Percentiles rank a stretch among this genome's conserved stretches.
Evolutionary conservation across 345 rosid species (phyloP).

Genomic region (Arabis hirsuta): DNA sequence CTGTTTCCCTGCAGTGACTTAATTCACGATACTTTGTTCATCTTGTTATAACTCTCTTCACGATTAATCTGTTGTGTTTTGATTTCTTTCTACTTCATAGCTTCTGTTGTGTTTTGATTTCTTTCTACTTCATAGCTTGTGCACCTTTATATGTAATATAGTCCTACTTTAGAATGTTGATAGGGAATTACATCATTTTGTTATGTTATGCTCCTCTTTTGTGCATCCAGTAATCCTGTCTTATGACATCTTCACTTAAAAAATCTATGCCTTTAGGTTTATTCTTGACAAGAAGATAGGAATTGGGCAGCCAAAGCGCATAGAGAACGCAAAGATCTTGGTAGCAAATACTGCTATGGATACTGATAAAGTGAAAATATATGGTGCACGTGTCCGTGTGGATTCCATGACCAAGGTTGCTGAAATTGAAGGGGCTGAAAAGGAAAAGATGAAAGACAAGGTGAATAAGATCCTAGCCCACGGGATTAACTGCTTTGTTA

Average conservation of each 20-base stretch:
- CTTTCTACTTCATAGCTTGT: neutral
- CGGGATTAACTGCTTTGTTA: conserved; percentile 97
- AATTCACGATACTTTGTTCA: too few species aligned
- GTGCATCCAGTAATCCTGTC: neutral
- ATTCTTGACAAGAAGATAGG: conserved; percentile 99
- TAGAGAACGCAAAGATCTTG: conserved; percentile 94
- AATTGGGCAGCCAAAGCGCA: conserved; percentile 93
- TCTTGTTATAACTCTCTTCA: neutral
- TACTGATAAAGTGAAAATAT: conserved; percentile 97
- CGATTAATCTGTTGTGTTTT: neutral
- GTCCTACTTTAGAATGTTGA: neutral
- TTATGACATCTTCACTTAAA: conserved; percentile 7
- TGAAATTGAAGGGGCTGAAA: conserved; percentile 98
- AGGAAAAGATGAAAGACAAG: conserved; percentile 96
- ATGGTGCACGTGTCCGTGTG: conserved; percentile 99
- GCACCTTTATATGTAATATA: neutral
- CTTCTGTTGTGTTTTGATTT: conserved; percentile 9
- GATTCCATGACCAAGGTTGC: conserved; percentile 99
- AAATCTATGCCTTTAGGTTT: conserved; percentile 55
- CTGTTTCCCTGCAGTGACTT: neutral
- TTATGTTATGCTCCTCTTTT: neutral
- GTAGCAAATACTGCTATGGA: conserved; percentile 99
- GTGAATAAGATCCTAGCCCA: conserved; percentile 92
- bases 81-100: neutral
- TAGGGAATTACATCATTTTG: neutral